These are phyloP conservation scores for Globisporangium cederbergense DNA, from an alignment of 352 stramenopile species.

Conservation along the genomic window DNA sequence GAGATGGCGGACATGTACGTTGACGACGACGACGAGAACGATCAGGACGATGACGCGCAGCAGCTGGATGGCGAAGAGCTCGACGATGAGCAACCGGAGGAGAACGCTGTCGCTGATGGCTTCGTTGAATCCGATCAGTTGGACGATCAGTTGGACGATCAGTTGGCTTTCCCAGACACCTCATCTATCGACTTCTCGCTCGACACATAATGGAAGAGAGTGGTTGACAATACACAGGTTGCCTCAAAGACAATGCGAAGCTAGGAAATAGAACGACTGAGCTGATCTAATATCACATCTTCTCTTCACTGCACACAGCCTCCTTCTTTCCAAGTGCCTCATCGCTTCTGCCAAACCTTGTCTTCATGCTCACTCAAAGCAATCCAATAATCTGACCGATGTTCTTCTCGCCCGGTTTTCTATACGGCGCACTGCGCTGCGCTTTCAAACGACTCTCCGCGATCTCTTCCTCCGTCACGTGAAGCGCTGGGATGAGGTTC, in stretches of 20 bases:
- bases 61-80: constrained; percentile 7
- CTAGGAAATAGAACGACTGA: not conserved
- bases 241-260: not conserved
- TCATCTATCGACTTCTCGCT: constrained; percentile 21
- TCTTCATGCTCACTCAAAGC: constrained; percentile 35
- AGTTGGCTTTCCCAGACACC: constrained; percentile 11
- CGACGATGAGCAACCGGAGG: not conserved
- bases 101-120: not conserved
- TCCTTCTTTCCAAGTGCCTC: not conserved
- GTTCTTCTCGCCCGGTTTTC: constrained; percentile 70
- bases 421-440: constrained; percentile 46
- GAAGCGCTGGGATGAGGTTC: constrained; percentile 59
- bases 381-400: constrained; percentile 65
- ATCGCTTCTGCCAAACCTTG: not conserved
- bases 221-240: not conserved
- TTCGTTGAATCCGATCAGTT: not conserved
- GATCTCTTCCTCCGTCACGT: constrained; percentile 54
- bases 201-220: constrained; percentile 12
- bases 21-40: constrained; percentile 51
- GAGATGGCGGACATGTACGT: constrained; percentile 50
- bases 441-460: constrained; percentile 52
- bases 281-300: constrained; percentile 15
- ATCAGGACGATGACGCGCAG: constrained; percentile 14
- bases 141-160: not conserved
- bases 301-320: constrained; percentile 20